Evolutionary conservation across 306 rosid genomes (phyloP), one percentile per base, ranked within the genome.

Genomic region (Rosa multiflora): DNA sequence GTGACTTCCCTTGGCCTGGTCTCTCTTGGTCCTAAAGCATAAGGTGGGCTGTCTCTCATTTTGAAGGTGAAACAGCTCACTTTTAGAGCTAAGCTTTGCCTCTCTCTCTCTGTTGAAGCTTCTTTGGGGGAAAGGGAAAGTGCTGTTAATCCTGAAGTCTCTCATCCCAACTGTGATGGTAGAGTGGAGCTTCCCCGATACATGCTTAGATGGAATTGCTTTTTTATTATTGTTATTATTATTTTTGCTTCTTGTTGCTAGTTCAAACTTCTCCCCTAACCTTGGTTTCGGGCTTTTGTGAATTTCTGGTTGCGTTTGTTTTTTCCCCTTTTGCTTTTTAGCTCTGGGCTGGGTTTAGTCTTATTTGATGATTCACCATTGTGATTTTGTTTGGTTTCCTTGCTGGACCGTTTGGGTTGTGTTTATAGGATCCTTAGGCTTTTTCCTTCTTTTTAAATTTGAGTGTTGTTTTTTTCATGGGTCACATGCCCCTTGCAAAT

Each of bases 171-270:
- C 3, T 63, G 29, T n/a, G 62, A 56, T 56, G 62, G 26, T n/a
- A 26, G 17, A 61, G 67, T 61, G 67, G 67, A 61, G 67, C 67
- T 7, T 67, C 49, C 72, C 48, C 17, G 72, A 67, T 40, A 35
- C 44, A 64, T 11, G 3, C 21, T 64, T 12, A 15, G 12, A 17
- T 9, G 2, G 35, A 21, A n/a, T 35, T 64, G 46, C 29, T 14
- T 12, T 58, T n/a, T 6, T 15, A 15, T 32, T 35, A 5, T 52
- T 15, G 15, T 5, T 52, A 52, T 5, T 35, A 17, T 37, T 14
- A 15, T 64, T 2, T 66, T 66, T 39, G 70, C 23, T 66, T 4
- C 47, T 37, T 66, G 47, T 23, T 66, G 21, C 47, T 20, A 37
- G 23, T 66, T 66, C 44, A 64, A 64, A 12, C n/a, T 29, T 13